Evolutionary conservation across 768 basidiomycete genomes (phyloP).

Genomic region (Pholiota molesta): DNA sequence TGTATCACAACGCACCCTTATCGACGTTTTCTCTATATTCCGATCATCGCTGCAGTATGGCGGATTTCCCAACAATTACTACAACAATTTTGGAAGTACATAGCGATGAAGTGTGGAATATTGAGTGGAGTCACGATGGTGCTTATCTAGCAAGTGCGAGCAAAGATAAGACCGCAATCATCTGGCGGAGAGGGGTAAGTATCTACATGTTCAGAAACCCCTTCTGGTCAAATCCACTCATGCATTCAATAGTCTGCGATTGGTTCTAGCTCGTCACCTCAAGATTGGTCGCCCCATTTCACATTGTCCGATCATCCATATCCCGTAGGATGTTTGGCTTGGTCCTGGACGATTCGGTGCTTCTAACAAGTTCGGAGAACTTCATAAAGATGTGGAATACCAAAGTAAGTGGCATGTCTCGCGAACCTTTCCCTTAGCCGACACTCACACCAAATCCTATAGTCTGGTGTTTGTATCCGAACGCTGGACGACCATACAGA

Average conservation of each 20-base stretch:
- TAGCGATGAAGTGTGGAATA: constrained; percentile 92
- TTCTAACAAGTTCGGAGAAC: constrained; percentile 84
- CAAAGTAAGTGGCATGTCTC: constrained; percentile 53
- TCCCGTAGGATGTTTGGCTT: constrained; percentile 80
- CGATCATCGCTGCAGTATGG: constrained; percentile 83
- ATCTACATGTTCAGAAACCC: constrained; percentile 11
- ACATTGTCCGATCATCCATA: constrained; percentile 79
- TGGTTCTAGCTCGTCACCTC: constrained; percentile 47
- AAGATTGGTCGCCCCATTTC: constrained; percentile 62
- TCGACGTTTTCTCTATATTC: constrained; percentile 78
- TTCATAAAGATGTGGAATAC: constrained; percentile 89
- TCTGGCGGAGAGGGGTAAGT: constrained; percentile 85
- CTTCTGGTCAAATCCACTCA: constrained; percentile 16
- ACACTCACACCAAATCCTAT: constrained; percentile 18
- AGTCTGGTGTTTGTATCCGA: constrained; percentile 78
- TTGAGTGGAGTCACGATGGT: constrained; percentile 95
- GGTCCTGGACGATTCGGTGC: constrained; percentile 88
- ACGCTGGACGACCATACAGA: constrained; percentile 76
- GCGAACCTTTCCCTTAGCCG: neutral
- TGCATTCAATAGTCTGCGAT: constrained; percentile 34
- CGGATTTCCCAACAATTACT: constrained; percentile 82
- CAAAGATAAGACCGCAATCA: constrained; percentile 84
- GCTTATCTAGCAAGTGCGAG: constrained; percentile 83
- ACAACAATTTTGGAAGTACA: constrained; percentile 87
- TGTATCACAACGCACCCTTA: constrained; percentile 81